Evolutionary conservation across 2,329 filamentous ascomycete species (phyloP).

Genomic region (Fusarium austroafricanum): DNA sequence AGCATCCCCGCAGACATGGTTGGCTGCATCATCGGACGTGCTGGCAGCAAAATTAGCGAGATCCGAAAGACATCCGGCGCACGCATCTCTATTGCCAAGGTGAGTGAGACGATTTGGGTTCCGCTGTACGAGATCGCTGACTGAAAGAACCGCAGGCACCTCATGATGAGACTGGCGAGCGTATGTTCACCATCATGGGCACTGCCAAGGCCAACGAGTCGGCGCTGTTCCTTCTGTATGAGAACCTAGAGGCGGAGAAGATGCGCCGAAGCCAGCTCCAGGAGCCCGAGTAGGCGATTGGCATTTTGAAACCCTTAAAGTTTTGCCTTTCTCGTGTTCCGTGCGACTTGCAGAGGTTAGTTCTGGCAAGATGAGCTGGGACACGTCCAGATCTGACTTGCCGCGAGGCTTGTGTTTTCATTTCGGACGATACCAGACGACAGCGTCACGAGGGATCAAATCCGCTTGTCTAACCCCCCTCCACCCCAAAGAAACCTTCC

Average conservation of each 20-base stretch:
- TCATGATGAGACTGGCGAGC: constrained; percentile 96
- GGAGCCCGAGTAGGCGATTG: constrained; percentile 59
- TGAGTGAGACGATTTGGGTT: constrained; percentile 47
- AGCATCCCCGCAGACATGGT: constrained; percentile 99
- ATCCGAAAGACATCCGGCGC: constrained; percentile 97
- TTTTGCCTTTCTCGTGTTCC: constrained; percentile 47
- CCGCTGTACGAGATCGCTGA: constrained; percentile 3
- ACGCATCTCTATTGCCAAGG: constrained; percentile 97
- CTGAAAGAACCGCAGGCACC: constrained; percentile 69
- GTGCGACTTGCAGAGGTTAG: constrained; percentile 53
- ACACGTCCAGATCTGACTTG: constrained; percentile 70
- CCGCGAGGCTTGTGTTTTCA: constrained; percentile 70
- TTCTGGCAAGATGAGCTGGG: constrained; percentile 63
- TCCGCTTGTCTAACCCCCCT: constrained; percentile 20
- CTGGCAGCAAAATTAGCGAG: constrained; percentile 97
- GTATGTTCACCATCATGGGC: constrained; percentile 99
- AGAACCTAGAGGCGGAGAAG: constrained; percentile 99
- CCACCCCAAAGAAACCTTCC: constrained; percentile 34
- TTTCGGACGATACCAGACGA: constrained; percentile 58
- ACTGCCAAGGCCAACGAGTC: constrained; percentile 94
- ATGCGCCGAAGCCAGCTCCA: constrained; percentile 90
- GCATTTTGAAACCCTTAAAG: constrained; percentile 33
- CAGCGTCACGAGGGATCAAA: constrained; percentile 54
- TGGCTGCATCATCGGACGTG: constrained; percentile 97
- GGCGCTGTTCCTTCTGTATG: constrained; percentile 94